Base-by-base conservation (phyloP, 495 filamentous ascomycete species). In the Podospora fimiseda region DNA sequence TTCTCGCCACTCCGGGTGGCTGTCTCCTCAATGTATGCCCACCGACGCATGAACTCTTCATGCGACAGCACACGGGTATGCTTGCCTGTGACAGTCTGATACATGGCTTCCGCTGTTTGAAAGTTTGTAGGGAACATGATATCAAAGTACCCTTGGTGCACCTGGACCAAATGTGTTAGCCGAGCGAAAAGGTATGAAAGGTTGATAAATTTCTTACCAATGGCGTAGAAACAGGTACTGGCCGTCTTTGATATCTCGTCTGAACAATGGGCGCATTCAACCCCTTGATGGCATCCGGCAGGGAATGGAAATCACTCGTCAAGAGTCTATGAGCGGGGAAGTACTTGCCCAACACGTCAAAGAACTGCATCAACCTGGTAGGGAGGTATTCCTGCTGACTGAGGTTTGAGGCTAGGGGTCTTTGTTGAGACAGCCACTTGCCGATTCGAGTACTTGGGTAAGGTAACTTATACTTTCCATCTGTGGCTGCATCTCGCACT, bases 111-210 rank as follows among this genome's bases (percentile, higher is more conserved):
- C 66, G 91, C 79, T 37, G 90, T 83, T 30, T 80, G 75, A 69
- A 97, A 99, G 65, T 99, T 84, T 11, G 92, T 97, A 0, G 93
- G 93, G 71, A 99, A 99, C 61, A 99, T 82, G 66, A 99, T 96
- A 68, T 97, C 94, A 60, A 99, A 99, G 69, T 95, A 95, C 11
- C 93, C 94, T 73, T 99, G 94, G 58, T 95, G 89, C 15, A 96
- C 89, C 89, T 94, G 9, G 38, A 20, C 20, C 46, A 19, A 42
- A 37, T 33, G 15, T 40, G 43, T 36, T 37, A 53, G 20, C 18
- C 49, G n/a, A n/a, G 44, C 40, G 20, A 24, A 45, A 45, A 2
- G 2, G 8, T 20, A 2, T 46, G 18, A 33, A 14, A 37, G 16
- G n/a, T n/a, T n/a, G n/a, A n/a, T n/a, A n/a, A n/a, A n/a, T n/a